These are phyloP conservation scores for Auricularia sp. DNA, from an alignment of 768 basidiomycete genomes.

Conservation along the genomic window DNA sequence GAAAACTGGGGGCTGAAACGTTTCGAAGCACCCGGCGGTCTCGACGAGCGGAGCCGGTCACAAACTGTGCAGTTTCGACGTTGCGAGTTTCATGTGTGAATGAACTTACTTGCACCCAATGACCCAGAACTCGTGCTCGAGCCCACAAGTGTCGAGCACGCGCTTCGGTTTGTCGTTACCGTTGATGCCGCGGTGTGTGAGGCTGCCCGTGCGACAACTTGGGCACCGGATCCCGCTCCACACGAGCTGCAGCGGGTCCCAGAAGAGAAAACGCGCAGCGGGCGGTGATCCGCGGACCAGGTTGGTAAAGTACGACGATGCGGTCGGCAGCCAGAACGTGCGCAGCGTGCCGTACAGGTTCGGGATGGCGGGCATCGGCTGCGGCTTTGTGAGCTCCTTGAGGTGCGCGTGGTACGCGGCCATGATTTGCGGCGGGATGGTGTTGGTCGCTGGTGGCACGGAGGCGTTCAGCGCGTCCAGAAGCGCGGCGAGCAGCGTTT, in stretches of 20 bases:
- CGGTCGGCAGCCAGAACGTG: slow-evolving; percentile 66
- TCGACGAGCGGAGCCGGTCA: too few species aligned
- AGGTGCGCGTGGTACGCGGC: slow-evolving; percentile 75
- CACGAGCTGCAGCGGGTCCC: slow-evolving; percentile 75
- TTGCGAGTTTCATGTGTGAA: too few species aligned
- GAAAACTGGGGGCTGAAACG: too few species aligned
- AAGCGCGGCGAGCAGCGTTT: neutral
- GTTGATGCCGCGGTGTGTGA: slow-evolving; percentile 56
- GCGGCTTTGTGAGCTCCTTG: slow-evolving; percentile 29
- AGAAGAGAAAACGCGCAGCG: slow-evolving; percentile 65
- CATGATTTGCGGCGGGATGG: slow-evolving; percentile 49
- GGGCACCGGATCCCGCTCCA: slow-evolving; percentile 77
- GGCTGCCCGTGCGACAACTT: slow-evolving; percentile 39
- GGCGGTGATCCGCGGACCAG: neutral
- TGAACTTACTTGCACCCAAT: slow-evolving; percentile 34
- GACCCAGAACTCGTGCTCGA: slow-evolving; percentile 44
- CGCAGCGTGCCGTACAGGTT: slow-evolving; percentile 67
- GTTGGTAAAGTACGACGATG: slow-evolving; percentile 1
- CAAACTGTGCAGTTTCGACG: too few species aligned
- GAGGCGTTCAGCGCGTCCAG: slow-evolving; percentile 23
- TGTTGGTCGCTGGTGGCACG: slow-evolving; percentile 5
- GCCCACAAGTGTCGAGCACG: slow-evolving; percentile 51
- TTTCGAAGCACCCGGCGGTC: too few species aligned
- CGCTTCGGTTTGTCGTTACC: slow-evolving; percentile 48
- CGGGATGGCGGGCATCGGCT: slow-evolving; percentile 45